Evolutionary conservation across 2,329 filamentous ascomycete species (phyloP).

Genomic region (Colletotrichum cereale): DNA sequence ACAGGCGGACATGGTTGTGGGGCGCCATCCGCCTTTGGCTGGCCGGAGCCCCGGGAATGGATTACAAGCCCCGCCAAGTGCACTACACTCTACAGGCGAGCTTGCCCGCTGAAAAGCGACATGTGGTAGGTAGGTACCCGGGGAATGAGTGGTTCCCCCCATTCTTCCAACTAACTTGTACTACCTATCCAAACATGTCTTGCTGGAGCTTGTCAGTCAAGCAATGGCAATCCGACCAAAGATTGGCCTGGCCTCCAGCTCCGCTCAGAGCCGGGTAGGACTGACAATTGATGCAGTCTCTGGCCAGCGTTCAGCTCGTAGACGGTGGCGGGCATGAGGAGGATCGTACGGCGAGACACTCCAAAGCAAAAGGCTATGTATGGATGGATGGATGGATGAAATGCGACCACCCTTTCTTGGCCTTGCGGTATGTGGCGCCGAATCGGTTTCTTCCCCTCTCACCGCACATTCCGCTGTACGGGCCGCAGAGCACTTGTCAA

Average conservation of each 20-base stretch:
- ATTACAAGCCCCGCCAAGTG: not conserved
- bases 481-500: not conserved
- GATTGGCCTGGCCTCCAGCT: not conserved
- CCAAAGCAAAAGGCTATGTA: conserved; percentile 4
- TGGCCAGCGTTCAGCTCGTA: not conserved
- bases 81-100: not conserved
- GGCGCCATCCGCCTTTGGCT: conserved; percentile 1
- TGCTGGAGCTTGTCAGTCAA: not conserved
- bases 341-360: not conserved
- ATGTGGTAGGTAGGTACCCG: not conserved
- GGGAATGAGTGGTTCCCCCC: too few relatives aligned
- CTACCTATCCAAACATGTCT: not conserved
- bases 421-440: conserved; percentile 12
- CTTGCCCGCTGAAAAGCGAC: not conserved
- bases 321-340: not conserved
- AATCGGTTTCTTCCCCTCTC: conserved; percentile 15
- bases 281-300: not conserved
- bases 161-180: not conserved
- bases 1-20: not conserved
- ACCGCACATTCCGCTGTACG: conserved; percentile 1
- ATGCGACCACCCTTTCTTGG: not conserved
- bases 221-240: not conserved
- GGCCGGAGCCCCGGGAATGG: conserved; percentile 1
- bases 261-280: not conserved
- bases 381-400: not conserved